A percentile compares a stretch with the other conserved stretches of the same genome.
Evolutionary conservation across 441 rosid species (phyloP).

Genomic region (Populus tomentosa): DNA sequence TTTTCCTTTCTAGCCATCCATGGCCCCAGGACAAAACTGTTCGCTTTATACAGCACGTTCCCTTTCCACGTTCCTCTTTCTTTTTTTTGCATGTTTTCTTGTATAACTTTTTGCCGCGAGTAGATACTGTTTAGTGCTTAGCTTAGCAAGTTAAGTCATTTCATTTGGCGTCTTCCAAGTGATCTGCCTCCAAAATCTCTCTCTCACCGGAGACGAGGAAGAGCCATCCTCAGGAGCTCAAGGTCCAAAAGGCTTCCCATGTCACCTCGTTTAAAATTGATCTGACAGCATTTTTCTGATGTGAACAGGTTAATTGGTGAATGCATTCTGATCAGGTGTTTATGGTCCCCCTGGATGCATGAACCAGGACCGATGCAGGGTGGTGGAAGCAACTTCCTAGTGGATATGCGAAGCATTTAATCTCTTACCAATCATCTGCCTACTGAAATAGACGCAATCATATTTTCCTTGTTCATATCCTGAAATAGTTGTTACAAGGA

Average conservation of each 20-base stretch:
- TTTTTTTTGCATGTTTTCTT: background rate
- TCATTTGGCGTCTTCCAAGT: background rate
- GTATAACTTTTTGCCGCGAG: background rate
- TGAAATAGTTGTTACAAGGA: background rate
- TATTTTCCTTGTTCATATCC: background rate
- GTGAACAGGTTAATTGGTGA: conserved; percentile 17
- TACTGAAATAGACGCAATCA: background rate
- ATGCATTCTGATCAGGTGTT: conserved; percentile 3
- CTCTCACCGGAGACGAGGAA: background rate
- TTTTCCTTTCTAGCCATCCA: background rate
- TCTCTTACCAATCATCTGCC: background rate
- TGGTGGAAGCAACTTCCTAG: conserved; percentile 1
- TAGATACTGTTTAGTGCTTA: background rate
- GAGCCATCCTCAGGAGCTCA: background rate
- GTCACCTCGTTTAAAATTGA: background rate
- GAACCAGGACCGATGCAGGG: background rate
- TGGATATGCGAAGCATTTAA: background rate
- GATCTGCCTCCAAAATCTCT: background rate
- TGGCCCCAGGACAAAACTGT: background rate
- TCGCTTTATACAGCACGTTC: background rate
- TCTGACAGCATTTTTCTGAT: background rate
- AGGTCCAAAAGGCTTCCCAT: background rate
- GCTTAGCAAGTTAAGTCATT: background rate
- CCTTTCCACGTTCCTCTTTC: background rate
- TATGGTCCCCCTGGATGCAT: conserved; percentile 14